Conservation (phyloP, 352 stramenopile species). For the Phytophthora parvispora region DNA sequence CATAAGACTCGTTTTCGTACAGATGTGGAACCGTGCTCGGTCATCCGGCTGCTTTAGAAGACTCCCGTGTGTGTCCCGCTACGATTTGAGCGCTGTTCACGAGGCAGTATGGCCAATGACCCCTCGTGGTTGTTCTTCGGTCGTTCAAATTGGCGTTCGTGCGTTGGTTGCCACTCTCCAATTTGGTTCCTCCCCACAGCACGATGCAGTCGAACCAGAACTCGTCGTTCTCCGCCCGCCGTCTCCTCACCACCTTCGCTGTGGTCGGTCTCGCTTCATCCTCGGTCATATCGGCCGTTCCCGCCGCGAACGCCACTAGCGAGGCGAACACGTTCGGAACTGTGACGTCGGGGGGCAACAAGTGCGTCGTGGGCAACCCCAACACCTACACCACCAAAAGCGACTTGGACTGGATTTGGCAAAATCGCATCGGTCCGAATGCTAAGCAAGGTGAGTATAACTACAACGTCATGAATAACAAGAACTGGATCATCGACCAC, state of each 20-base stretch:
- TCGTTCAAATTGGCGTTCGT: too few species aligned
- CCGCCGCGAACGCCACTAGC: conserved; percentile 3
- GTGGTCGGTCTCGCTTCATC: conserved; percentile 2
- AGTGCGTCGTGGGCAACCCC: conserved; percentile 25
- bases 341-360: conserved; percentile 19
- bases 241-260: conserved; percentile 1
- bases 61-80: too few species aligned
- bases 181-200: too few species aligned
- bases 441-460: not conserved
- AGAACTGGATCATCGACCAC: conserved; percentile 44
- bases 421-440: conserved; percentile 14
- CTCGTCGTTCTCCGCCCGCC: conserved; percentile 1
- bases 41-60: too few species aligned
- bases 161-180: too few species aligned
- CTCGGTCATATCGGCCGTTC: conserved; percentile 1
- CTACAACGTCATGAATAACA: conserved; percentile 9
- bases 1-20: too few species aligned
- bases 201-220: conserved; percentile 13
- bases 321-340: conserved; percentile 9
- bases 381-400: conserved; percentile 17
- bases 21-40: too few species aligned
- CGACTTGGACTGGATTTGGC: conserved; percentile 20
- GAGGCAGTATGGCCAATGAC: too few species aligned
- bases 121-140: too few species aligned
- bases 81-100: too few species aligned